Percentiles rank a stretch among this genome's conserved stretches.
phyloP scores from a whole-genome alignment of 139 green algal species.

The Chlorokybus atmophyticus region DNA sequence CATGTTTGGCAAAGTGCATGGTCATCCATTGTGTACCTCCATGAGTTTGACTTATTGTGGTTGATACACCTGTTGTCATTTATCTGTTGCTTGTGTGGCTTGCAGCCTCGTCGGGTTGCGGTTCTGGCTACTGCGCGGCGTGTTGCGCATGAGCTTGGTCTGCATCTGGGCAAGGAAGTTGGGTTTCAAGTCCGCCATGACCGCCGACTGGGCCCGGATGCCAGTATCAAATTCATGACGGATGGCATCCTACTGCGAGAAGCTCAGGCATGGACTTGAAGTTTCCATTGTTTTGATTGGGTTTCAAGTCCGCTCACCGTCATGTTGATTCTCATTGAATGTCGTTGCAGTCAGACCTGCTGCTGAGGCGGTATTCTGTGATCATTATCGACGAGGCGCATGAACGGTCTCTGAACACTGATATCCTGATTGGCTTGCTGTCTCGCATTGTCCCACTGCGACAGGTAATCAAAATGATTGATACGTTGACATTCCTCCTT shows the following conservation, averaged over 20 bases:
- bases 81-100: too few species aligned
- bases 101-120: slow-evolving; percentile 82
- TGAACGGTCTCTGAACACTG: slow-evolving; percentile 77
- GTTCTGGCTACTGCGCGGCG: slow-evolving; percentile 61
- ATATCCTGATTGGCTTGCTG: slow-evolving; percentile 83
- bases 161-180: slow-evolving; percentile 52
- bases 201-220: slow-evolving; percentile 34
- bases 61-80: too few species aligned
- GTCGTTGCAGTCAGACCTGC: slow-evolving; percentile 41
- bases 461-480: too few species aligned
- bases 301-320: neutral
- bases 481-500: too few species aligned
- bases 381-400: slow-evolving; percentile 88
- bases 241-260: slow-evolving; percentile 86
- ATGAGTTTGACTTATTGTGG: too few species aligned
- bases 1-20: too few species aligned
- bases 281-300: neutral
- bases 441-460: slow-evolving; percentile 70
- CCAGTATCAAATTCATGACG: slow-evolving; percentile 85
- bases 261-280: slow-evolving; percentile 32
- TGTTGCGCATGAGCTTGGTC: slow-evolving; percentile 67
- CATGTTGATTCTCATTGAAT: neutral
- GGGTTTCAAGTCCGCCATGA: slow-evolving; percentile 89
- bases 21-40: too few species aligned
- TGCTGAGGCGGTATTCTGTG: slow-evolving; percentile 41